Evolutionary conservation across 192 early-diverging fungal genomes (phyloP).

Genomic region (Backusella mclennaniae): DNA sequence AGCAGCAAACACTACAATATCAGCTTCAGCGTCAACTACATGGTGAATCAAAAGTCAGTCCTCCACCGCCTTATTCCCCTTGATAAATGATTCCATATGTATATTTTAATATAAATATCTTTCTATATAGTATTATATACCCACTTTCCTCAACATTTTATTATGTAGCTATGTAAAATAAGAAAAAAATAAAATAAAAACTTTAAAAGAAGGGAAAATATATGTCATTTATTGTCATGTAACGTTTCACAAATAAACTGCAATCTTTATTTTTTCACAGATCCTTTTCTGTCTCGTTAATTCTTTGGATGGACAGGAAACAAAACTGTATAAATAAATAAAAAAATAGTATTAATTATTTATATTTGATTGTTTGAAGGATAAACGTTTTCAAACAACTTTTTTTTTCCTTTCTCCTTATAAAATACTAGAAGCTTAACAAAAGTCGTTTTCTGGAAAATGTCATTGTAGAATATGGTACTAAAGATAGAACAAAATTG

Average conservation of each 20-base stretch:
- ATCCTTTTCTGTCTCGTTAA: neutral
- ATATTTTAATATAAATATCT: neutral
- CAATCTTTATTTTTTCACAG: neutral
- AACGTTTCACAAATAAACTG: neutral
- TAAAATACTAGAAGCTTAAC: no score
- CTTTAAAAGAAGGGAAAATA: neutral
- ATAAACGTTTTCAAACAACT: no score
- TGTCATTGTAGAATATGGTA: no score
- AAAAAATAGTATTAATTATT: no score
- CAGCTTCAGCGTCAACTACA: neutral
- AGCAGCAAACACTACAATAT: neutral
- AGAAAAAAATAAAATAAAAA: neutral
- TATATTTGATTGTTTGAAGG: no score
- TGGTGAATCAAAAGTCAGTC: neutral
- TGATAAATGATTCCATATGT: neutral
- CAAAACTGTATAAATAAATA: no score
- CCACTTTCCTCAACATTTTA: neutral
- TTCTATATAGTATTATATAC: slow-evolving; percentile 1
- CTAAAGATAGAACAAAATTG: no score
- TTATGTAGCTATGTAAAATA: neutral
- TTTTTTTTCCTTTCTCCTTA: no score
- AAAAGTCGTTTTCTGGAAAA: no score
- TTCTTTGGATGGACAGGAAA: neutral
- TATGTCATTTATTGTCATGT: neutral
- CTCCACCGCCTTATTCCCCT: neutral